Conservation (phyloP, 495 filamentous ascomycete species). For the Aspergillus heteromorphus region DNA sequence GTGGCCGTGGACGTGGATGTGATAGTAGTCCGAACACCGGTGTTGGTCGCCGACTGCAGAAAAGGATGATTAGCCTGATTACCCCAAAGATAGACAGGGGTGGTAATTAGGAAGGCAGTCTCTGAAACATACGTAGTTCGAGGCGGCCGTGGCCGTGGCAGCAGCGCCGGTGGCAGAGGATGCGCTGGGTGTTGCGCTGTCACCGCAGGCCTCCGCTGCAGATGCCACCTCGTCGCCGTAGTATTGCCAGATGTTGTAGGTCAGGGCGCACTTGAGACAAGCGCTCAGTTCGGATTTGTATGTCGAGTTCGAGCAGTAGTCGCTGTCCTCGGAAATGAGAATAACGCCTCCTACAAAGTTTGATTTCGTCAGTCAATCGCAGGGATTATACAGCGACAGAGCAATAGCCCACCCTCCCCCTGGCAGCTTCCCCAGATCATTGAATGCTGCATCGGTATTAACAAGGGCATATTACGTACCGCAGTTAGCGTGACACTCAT, state of each 20-base stretch:
- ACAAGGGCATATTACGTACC: slow-evolving; percentile 25
- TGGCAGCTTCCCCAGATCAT: too few relatives aligned
- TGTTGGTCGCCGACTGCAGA: not conserved
- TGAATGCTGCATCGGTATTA: not conserved
- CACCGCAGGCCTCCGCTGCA: slow-evolving; percentile 30
- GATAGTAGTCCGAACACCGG: not conserved
- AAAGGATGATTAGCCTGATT: too few relatives aligned
- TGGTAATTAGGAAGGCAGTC: not conserved
- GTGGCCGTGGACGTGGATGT: not conserved
- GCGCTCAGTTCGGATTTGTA: slow-evolving; percentile 36
- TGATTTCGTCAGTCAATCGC: slow-evolving; percentile 4
- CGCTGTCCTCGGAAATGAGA: slow-evolving; percentile 20
- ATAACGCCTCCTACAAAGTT: slow-evolving; percentile 42
- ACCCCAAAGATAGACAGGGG: too few relatives aligned
- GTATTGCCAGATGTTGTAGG: slow-evolving; percentile 44
- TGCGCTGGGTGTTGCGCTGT: slow-evolving; percentile 33
- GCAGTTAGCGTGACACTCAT: slow-evolving; percentile 47
- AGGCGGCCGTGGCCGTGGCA: slow-evolving; percentile 9
- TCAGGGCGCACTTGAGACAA: slow-evolving; percentile 42
- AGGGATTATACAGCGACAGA: too few relatives aligned
- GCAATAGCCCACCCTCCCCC: too few relatives aligned
- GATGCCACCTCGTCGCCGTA: slow-evolving; percentile 33
- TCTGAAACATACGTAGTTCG: not conserved
- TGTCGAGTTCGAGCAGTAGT: slow-evolving; percentile 34
- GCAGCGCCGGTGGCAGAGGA: slow-evolving; percentile 13